These are phyloP conservation scores for Albatrellus sp. DNA, from an alignment of 1,284 basidiomycete genomes.

Conservation along the genomic window DNA sequence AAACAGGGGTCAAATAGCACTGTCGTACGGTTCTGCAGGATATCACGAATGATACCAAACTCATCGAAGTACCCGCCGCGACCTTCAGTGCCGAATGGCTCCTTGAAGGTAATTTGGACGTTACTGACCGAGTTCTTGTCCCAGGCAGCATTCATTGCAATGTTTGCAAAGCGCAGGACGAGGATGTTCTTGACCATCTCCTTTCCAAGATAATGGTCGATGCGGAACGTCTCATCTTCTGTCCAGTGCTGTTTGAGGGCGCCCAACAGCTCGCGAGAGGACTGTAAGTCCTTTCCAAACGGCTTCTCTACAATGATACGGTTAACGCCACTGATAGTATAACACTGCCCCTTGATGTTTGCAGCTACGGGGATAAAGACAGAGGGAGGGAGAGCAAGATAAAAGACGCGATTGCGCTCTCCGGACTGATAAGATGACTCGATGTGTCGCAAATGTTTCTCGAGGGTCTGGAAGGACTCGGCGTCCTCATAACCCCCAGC, in stretches of 20 bases:
- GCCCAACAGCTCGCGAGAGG: constrained; percentile 69
- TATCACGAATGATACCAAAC: constrained; percentile 94
- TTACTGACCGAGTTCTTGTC: constrained; percentile 92
- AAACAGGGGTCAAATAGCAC: background rate
- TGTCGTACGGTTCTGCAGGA: constrained; percentile 88
- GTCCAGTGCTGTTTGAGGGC: constrained; percentile 80
- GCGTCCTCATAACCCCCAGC: constrained; percentile 82
- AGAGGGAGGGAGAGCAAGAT: constrained; percentile 87
- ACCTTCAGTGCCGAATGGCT: constrained; percentile 94
- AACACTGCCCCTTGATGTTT: constrained; percentile 75
- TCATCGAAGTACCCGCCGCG: constrained; percentile 98
- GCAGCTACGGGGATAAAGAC: constrained; percentile 85
- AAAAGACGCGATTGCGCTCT: constrained; percentile 74
- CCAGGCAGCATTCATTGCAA: constrained; percentile 78
- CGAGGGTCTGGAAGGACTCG: constrained; percentile 66
- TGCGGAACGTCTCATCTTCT: constrained; percentile 95
- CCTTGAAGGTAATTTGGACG: constrained; percentile 97
- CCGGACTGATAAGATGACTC: constrained; percentile 59
- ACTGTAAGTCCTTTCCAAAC: constrained; percentile 87
- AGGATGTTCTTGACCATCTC: constrained; percentile 99
- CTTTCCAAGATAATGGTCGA: constrained; percentile 96
- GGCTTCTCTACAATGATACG: constrained; percentile 95
- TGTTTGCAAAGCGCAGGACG: constrained; percentile 87
- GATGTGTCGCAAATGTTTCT: constrained; percentile 64
- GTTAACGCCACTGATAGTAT: constrained; percentile 63